These are phyloP conservation scores for Vitis hybrid DNA, from an alignment of 177 flowering plant species.

Conservation along the genomic window DNA sequence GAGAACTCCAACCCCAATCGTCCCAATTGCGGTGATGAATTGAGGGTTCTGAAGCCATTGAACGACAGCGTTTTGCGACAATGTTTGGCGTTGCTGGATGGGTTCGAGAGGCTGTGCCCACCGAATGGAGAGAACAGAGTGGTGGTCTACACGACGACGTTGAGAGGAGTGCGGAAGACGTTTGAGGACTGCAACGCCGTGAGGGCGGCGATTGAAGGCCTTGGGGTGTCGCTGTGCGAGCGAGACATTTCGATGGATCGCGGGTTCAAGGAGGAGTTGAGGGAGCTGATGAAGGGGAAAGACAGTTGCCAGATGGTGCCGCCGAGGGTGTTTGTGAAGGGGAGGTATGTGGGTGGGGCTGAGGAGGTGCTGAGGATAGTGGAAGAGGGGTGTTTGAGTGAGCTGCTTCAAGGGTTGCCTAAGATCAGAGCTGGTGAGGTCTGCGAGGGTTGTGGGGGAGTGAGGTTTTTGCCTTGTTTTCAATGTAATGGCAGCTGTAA, in stretches of 20 bases:
- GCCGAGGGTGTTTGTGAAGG: slow-evolving; percentile 77
- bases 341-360: slow-evolving; percentile 79
- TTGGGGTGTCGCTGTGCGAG: slow-evolving; percentile 60
- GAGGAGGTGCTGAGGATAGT: slow-evolving; percentile 71
- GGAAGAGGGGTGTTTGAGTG: slow-evolving; percentile 64
- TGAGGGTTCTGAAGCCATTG: neutral
- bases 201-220: slow-evolving; percentile 51
- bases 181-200: slow-evolving; percentile 82
- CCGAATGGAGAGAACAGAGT: slow-evolving; percentile 66
- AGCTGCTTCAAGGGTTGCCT: slow-evolving; percentile 63
- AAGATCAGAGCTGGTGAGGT: slow-evolving; percentile 37
- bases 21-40: neutral
- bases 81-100: slow-evolving; percentile 17
- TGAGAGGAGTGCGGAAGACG: slow-evolving; percentile 81
- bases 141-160: slow-evolving; percentile 77
- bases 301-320: slow-evolving; percentile 36
- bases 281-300: slow-evolving; percentile 48
- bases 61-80: neutral
- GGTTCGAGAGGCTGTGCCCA: slow-evolving; percentile 52
- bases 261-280: slow-evolving; percentile 79
- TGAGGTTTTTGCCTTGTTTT: slow-evolving; percentile 81
- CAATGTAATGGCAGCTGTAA: slow-evolving; percentile 86
- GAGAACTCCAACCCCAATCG: slow-evolving; percentile 45
- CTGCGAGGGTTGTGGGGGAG: slow-evolving; percentile 92
- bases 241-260: slow-evolving; percentile 88